Evolutionary conservation across 305 asterid genomes (phyloP).

Genomic region (Plantago coronopus): DNA sequence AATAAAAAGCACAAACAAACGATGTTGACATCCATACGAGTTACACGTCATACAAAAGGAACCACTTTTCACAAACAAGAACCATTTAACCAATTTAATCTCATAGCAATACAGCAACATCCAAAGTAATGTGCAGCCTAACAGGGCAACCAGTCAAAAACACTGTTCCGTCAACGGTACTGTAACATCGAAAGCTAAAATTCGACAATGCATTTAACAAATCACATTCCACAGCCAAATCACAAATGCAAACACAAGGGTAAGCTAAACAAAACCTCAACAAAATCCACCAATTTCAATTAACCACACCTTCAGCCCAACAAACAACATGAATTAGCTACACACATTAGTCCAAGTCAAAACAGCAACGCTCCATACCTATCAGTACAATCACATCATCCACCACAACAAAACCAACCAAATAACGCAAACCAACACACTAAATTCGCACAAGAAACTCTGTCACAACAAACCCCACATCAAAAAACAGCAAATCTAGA

Average conservation of each 20-base stretch:
- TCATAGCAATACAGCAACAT: no score
- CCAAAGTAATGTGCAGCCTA: background rate
- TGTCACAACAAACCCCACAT: conserved; percentile 7
- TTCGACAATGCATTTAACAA: no score
- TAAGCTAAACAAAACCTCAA: no score
- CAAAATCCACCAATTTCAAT: no score
- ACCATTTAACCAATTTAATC: background rate
- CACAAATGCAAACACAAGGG: no score
- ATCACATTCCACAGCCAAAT: no score
- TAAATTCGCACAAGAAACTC: background rate
- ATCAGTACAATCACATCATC: background rate
- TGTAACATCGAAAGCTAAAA: no score
- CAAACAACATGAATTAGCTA: no score
- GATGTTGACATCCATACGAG: background rate
- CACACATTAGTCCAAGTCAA: background rate
- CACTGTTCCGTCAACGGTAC: no score
- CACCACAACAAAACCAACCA: background rate
- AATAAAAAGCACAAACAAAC: no score
- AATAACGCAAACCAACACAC: background rate
- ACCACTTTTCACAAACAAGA: background rate
- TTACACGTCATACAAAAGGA: background rate
- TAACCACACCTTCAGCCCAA: no score
- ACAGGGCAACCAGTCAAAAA: background rate
- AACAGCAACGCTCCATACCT: background rate
- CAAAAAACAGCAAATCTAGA: conserved; percentile 4